phyloP scores from a whole-genome alignment of 768 basidiomycete species.

The Roridomyces roridus region DNA sequence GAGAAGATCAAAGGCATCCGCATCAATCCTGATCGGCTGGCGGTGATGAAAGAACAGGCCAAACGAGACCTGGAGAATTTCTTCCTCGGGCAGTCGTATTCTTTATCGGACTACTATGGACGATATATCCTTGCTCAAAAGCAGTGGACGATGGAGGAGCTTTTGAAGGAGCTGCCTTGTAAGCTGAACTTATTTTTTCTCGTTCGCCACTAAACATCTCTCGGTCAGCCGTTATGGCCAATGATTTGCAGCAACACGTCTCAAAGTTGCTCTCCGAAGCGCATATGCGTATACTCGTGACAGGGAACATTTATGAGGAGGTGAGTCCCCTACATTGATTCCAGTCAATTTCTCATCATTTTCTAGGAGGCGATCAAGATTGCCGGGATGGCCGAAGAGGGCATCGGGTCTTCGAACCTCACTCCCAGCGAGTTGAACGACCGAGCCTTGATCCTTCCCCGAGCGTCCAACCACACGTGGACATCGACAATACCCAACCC shows the following conservation, averaged over 20 bases:
- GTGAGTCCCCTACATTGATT: conserved; percentile 47
- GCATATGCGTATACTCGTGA: conserved; percentile 73
- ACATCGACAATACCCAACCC: conserved; percentile 75
- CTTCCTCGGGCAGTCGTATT: conserved; percentile 83
- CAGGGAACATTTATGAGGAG: conserved; percentile 87
- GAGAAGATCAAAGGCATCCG: conserved; percentile 68
- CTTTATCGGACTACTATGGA: conserved; percentile 77
- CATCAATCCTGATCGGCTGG: conserved; percentile 74
- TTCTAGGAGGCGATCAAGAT: conserved; percentile 78
- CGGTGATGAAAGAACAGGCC: conserved; percentile 85
- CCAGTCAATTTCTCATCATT: background rate
- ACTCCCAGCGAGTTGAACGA: conserved; percentile 60
- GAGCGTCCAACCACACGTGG: conserved; percentile 75
- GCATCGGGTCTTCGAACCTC: conserved; percentile 62
- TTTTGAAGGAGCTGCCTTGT: conserved; percentile 78
- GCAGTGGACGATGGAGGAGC: conserved; percentile 81
- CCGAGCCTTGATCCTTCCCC: conserved; percentile 69
- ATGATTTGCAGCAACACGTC: conserved; percentile 72
- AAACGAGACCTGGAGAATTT: conserved; percentile 87
- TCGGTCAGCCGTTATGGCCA: conserved; percentile 68
- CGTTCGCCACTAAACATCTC: background rate
- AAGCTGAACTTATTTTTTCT: conserved; percentile 34
- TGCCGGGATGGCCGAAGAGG: conserved; percentile 72
- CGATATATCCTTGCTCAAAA: conserved; percentile 73
- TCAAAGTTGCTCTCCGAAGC: conserved; percentile 64